Evolutionary conservation across 192 early-diverging fungal genomes (phyloP), one percentile per base, ranked within the genome.

Genomic region (Podila verticillata): DNA sequence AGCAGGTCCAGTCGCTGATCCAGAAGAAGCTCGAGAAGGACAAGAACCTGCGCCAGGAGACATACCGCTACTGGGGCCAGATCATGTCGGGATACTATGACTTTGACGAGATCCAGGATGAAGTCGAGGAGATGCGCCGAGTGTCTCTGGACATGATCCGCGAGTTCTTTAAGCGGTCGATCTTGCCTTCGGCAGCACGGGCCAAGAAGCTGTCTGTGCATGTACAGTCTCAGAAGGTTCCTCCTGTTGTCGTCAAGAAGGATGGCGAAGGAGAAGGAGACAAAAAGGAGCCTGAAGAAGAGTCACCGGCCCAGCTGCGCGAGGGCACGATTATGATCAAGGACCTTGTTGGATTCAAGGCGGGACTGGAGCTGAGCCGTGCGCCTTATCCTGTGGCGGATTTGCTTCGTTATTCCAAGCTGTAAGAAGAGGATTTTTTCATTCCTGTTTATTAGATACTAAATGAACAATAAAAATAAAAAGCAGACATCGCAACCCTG

Each of bases 11-110:
- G 59, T 92, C 95, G 22, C 74, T 96, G 44, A 92, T 91, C 19
- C 86, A 88, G 32, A 88, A 87, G 49, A 89, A 91, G 72, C 70
- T 91, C 44, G 97, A 96, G 74, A 95, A 96, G 86, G 89, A 92
- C 62, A 96, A 97, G 86, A 96, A 96, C 66, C 57, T 98, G 61
- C 78, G 82, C 12, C 89, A 95, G 62, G 95, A 96, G 75, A 85
- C 90, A 20, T 84, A 87, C 65, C 86, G 89, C 60, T 88, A 93
- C 68, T 96, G 93, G 95, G 82, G 72, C 4, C 92, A 94, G 72
- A 91, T 98, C 32, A 81, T 83, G 22, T 89, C 87, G 20, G 88
- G 90, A 2, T 95, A 95, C 82, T 98, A 95, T 83, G 90, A 95
- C 82, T 98, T 98, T 87, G 90, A 96, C 66, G 88, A 91, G 66